These are phyloP conservation scores for Tulasnella sp. DNA, from an alignment of 768 basidiomycete species.

Conservation along the genomic window DNA sequence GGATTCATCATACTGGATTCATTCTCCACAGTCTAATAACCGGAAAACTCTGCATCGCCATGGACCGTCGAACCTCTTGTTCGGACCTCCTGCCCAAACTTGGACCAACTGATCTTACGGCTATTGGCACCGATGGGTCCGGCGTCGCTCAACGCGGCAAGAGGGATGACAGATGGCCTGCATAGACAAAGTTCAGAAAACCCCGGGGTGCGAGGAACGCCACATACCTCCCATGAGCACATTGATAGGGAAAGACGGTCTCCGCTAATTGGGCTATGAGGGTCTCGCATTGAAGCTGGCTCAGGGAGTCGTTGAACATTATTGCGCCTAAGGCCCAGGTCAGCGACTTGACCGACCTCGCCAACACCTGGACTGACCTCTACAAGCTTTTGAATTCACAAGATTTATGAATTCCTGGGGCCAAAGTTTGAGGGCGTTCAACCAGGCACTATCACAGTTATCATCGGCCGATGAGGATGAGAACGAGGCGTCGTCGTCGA, in stretches of 20 bases:
- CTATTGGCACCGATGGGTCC: background rate
- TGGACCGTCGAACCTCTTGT: background rate
- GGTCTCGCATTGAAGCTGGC: slow-evolving; percentile 49
- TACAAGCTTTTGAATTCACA: slow-evolving; percentile 89
- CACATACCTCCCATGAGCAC: slow-evolving; percentile 81
- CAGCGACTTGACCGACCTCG: background rate
- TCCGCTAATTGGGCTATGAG: slow-evolving; percentile 56
- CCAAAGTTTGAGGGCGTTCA: slow-evolving; percentile 65
- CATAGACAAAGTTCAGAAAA: background rate
- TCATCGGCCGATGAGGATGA: background rate
- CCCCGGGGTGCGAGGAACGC: background rate
- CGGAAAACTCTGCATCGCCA: background rate
- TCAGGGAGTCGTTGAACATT: slow-evolving; percentile 88
- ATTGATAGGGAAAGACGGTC: slow-evolving; percentile 84
- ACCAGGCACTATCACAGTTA: slow-evolving; percentile 33
- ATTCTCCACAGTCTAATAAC: background rate
- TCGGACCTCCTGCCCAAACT: background rate
- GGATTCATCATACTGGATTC: background rate
- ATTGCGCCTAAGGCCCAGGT: slow-evolving; percentile 57
- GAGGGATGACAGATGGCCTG: slow-evolving; percentile 47
- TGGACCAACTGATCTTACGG: background rate
- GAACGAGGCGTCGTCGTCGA: background rate
- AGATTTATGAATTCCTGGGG: slow-evolving; percentile 75
- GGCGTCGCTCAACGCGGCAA: slow-evolving; percentile 21
- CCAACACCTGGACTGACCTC: slow-evolving; percentile 43